Percentiles rank a stretch among this genome's conserved stretches.
Conservation (phyloP, 805 yeast species). For the Zygoascus ofunaensis region DNA sequence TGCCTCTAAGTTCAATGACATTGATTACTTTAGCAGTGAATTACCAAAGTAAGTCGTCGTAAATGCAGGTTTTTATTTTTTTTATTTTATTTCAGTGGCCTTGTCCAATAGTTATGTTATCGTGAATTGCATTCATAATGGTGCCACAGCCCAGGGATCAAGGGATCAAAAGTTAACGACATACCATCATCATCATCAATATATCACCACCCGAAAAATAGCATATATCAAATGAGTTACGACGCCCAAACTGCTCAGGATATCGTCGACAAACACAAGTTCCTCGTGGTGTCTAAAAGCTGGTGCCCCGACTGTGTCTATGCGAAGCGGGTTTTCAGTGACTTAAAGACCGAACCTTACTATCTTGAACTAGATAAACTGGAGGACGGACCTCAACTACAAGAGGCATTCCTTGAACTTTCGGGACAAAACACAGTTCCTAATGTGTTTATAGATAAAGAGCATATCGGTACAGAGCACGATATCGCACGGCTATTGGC, state of each 20-base stretch:
- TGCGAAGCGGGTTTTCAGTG: slow-evolving; percentile 46
- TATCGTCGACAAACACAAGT: slow-evolving; percentile 38
- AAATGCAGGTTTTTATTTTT: no score
- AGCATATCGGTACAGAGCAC: slow-evolving; percentile 48
- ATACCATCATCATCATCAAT: no score
- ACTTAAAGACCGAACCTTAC: slow-evolving; percentile 42
- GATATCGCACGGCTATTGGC: slow-evolving; percentile 17
- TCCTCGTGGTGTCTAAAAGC: slow-evolving; percentile 53
- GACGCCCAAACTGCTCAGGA: slow-evolving; percentile 40
- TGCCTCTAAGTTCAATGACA: no score
- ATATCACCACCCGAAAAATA: no score
- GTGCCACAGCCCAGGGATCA: no score
- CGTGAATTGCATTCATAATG: no score
- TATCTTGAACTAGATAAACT: slow-evolving; percentile 55
- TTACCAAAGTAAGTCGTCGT: no score
- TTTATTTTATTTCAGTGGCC: no score
- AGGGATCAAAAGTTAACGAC: no score
- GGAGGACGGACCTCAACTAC: slow-evolving; percentile 43
- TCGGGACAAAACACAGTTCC: slow-evolving; percentile 64
- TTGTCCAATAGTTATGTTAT: no score
- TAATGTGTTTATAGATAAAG: slow-evolving; percentile 51
- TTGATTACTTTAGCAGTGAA: no score
- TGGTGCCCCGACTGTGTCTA: slow-evolving; percentile 79
- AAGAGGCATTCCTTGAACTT: slow-evolving; percentile 46
- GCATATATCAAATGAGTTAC: no score